Percentiles rank a stretch among this genome's conserved stretches.
Evolutionary conservation across 2,329 filamentous ascomycete genomes (phyloP).

Genomic region (Colletotrichum sp.): DNA sequence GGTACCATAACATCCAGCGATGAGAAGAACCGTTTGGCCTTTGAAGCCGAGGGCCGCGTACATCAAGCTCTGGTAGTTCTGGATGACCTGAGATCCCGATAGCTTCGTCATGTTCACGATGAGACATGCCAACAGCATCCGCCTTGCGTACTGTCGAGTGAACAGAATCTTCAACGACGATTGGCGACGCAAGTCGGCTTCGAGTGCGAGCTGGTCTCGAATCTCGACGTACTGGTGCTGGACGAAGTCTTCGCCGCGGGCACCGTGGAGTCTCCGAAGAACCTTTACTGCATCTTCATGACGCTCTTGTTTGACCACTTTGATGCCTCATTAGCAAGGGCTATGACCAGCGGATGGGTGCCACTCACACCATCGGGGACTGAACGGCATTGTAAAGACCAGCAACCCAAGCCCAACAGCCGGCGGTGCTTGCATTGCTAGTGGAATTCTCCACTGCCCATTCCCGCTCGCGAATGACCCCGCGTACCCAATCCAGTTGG

Average conservation of each 20-base stretch:
- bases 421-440: not conserved
- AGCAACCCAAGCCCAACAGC: accelerated
- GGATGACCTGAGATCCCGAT: not conserved
- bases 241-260: not conserved
- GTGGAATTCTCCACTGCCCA: not conserved
- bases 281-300: not conserved
- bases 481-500: not conserved
- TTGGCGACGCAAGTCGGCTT: not conserved
- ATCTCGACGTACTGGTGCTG: not conserved
- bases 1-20: not conserved
- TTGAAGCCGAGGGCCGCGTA: not conserved
- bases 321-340: not conserved
- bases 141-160: not conserved
- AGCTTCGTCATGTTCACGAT: not conserved
- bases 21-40: not conserved
- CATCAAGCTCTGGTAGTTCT: not conserved
- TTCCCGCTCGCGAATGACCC: not conserved
- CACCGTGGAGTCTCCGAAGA: not conserved
- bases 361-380: not conserved
- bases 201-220: not conserved
- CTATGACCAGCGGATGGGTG: accelerated
- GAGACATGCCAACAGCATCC: not conserved
- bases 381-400: not conserved
- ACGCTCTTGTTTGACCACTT: not conserved
- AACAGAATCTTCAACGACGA: not conserved